Percentiles rank a stretch among this genome's conserved stretches.
phyloP scores from a whole-genome alignment of 805 yeast genomes.

The Candida broadrunensis region DNA sequence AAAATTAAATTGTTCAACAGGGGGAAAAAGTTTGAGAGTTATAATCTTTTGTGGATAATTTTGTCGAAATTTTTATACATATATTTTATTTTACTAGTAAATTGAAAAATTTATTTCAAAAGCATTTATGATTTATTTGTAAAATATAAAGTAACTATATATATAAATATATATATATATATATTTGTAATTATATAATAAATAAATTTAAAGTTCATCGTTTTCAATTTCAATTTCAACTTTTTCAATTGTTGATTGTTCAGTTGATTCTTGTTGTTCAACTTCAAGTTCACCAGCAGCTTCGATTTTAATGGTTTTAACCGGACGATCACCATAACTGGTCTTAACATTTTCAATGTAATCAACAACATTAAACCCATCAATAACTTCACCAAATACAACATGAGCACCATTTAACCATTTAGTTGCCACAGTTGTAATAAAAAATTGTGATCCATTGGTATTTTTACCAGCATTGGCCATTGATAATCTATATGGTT shows the following conservation, averaged over 20 bases:
- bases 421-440: conserved; percentile 82
- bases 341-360: conserved; percentile 73
- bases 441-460: conserved; percentile 96
- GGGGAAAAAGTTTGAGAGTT: too few relatives aligned
- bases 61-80: too few relatives aligned
- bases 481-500: conserved; percentile 85
- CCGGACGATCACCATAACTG: conserved; percentile 61
- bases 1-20: too few relatives aligned
- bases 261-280: conserved; percentile 12
- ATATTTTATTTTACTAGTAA: too few relatives aligned
- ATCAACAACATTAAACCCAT: conserved; percentile 77
- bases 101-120: too few relatives aligned
- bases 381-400: conserved; percentile 92
- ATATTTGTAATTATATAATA: too few relatives aligned
- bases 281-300: conserved; percentile 65
- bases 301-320: conserved; percentile 56
- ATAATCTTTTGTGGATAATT: too few relatives aligned
- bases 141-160: too few relatives aligned
- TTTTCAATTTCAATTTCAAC: conserved; percentile 6
- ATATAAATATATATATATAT: not conserved
- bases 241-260: not conserved
- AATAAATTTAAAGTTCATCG: conserved; percentile 23
- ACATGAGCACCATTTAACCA: conserved; percentile 95
- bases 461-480: conserved; percentile 98
- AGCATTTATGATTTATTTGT: too few relatives aligned